Evolutionary conservation across 768 basidiomycete genomes (phyloP), one percentile per base, ranked within the genome.

Genomic region (Lactifluus hygrophoroides): DNA sequence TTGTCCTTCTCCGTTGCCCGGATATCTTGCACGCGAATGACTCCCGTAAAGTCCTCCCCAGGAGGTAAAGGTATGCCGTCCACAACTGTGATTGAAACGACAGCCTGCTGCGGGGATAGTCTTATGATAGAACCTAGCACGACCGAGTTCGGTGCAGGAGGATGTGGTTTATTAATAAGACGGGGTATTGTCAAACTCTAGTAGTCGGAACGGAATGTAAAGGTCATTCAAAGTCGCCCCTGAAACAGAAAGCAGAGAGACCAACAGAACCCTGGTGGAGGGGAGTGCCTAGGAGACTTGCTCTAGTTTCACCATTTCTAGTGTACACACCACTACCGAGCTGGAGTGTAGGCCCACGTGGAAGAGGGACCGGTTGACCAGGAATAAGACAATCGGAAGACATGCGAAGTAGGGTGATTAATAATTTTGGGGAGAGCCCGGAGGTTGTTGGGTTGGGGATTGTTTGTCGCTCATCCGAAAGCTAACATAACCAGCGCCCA

Each of bases 1-100:
- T 83, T 84, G 73, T 94, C 91, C 65, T 90, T 93, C 67, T 94
- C 92, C 1, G 92, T 94, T 13, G 88, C 87, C 54, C 94, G 75
- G 21, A 96, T 84, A 70, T 96, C 94, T 70, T 94, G 91, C 5
- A 79, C 76, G 34, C 94, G 84, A 63, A 96, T 90, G 21, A 95
- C 85, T 5, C 93, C 93, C 0, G 80, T 84, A 65, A 94, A 95
- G 65, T 95, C 93, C 69, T 94, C 92, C 28, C 90, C 89, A 8
- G 76, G 72, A 37, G 90, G 85, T 47, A 94, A 75, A 1, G 91
- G 90, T 14, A 88, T 76, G 16, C 88, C 91, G 66, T 96, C 92
- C 40, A 94, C 91, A 7, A 92, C 86, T 23, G 84, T 81, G 63
- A 96, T 92, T 2, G 89, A 84, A 19, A 96, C 72, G 53, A 83